These are phyloP conservation scores for Fusarium guadeloupense DNA, from an alignment of 2,329 filamentous ascomycete genomes.

Conservation along the genomic window DNA sequence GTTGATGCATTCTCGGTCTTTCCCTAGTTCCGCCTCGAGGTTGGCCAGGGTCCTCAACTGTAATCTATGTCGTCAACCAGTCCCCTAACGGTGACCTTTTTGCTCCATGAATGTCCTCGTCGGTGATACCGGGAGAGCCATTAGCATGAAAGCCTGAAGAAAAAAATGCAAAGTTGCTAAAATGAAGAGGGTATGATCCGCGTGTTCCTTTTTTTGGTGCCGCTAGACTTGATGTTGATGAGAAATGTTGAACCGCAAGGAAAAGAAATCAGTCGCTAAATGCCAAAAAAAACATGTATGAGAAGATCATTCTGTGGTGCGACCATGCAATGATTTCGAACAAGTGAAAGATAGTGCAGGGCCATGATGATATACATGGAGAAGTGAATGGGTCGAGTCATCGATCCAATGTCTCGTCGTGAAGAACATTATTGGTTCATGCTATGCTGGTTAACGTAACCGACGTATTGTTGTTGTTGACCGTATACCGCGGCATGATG, in stretches of 20 bases:
- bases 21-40: slow-evolving; percentile 40
- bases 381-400: slow-evolving; percentile 9
- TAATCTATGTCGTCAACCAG: slow-evolving; percentile 44
- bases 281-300: slow-evolving; percentile 55
- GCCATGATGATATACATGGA: slow-evolving; percentile 16
- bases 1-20: slow-evolving; percentile 49
- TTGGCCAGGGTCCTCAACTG: slow-evolving; percentile 40
- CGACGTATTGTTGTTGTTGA: slow-evolving; percentile 49
- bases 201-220: slow-evolving; percentile 53
- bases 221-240: slow-evolving; percentile 51
- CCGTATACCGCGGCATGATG: slow-evolving; percentile 49
- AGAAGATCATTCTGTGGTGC: slow-evolving; percentile 45
- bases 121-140: slow-evolving; percentile 34
- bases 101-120: slow-evolving; percentile 31
- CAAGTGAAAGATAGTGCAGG: slow-evolving; percentile 32
- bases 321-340: slow-evolving; percentile 48
- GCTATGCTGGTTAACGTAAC: slow-evolving; percentile 55
- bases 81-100: slow-evolving; percentile 38
- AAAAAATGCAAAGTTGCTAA: slow-evolving; percentile 40
- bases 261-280: slow-evolving; percentile 55
- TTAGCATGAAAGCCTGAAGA: slow-evolving; percentile 34
- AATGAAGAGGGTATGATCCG: slow-evolving; percentile 51
- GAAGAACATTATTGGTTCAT: slow-evolving; percentile 54
- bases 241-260: slow-evolving; percentile 46
- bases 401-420: slow-evolving; percentile 20